Evolutionary conservation across 2,329 filamentous ascomycete species (phyloP).

Genomic region (Bipolaris gigantea): DNA sequence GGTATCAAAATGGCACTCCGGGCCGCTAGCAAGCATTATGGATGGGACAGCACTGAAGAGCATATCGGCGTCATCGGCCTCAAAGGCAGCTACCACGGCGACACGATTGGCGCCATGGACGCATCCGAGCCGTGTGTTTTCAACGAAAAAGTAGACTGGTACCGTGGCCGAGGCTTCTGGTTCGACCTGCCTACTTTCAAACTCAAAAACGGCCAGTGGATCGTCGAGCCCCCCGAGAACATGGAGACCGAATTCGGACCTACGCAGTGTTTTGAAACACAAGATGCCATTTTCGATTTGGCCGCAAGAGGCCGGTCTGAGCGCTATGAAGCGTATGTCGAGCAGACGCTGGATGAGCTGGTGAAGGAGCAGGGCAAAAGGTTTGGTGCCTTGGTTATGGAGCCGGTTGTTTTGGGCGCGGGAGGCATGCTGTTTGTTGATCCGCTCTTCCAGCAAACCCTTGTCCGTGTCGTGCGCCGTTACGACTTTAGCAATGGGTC

Average conservation of each 20-base stretch:
- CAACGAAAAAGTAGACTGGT: conserved; percentile 87
- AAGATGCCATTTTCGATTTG: conserved; percentile 43
- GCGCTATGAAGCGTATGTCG: conserved; percentile 65
- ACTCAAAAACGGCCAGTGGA: conserved; percentile 68
- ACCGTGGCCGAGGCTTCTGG: conserved; percentile 76
- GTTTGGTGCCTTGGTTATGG: conserved; percentile 78
- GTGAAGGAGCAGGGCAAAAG: conserved; percentile 60
- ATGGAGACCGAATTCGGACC: conserved; percentile 53
- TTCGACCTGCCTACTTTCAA: conserved; percentile 76
- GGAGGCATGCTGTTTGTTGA: conserved; percentile 86
- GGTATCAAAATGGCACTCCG: conserved; percentile 83
- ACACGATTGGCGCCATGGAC: conserved; percentile 88
- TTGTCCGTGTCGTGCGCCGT: conserved; percentile 67
- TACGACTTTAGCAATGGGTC: conserved; percentile 56
- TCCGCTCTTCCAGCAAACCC: conserved; percentile 74
- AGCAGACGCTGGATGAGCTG: conserved; percentile 56
- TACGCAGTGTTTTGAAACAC: conserved; percentile 37
- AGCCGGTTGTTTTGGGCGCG: conserved; percentile 78
- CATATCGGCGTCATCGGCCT: conserved; percentile 71
- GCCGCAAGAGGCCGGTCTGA: conserved; percentile 45
- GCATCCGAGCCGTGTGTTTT: conserved; percentile 74
- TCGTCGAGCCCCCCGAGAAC: conserved; percentile 58
- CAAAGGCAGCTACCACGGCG: conserved; percentile 81
- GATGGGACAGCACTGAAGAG: conserved; percentile 61
- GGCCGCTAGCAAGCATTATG: conserved; percentile 67